Evolutionary conservation across 345 rosid species (phyloP).

Genomic region (Eucalyptus pauciflora): DNA sequence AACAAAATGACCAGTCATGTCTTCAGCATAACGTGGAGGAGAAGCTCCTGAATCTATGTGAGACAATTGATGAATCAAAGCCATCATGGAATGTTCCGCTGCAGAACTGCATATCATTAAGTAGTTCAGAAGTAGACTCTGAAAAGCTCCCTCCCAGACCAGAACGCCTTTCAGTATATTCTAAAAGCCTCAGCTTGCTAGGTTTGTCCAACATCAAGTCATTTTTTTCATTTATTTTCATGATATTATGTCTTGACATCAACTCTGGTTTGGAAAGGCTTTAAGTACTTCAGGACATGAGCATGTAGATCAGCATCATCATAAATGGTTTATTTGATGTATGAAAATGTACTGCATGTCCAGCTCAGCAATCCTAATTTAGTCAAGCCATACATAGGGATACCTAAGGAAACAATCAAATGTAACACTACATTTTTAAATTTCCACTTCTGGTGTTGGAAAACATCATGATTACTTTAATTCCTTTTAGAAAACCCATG

Average conservation of each 20-base stretch:
- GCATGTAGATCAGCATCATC: not conserved
- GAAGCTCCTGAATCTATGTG: conserved; percentile 56
- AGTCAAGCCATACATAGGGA: not conserved
- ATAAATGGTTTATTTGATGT: not conserved
- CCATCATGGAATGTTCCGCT: conserved; percentile 81
- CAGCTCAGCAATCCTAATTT: not conserved
- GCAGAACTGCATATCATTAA: conserved; percentile 41
- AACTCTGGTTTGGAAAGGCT: not conserved
- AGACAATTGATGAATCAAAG: conserved; percentile 31
- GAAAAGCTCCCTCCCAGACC: conserved; percentile 52
- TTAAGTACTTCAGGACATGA: not conserved
- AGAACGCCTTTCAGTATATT: conserved; percentile 56
- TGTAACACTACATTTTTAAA: not conserved
- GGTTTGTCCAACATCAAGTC: conserved; percentile 24
- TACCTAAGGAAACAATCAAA: not conserved
- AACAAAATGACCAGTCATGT: conserved; percentile 51
- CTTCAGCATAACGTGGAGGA: conserved; percentile 40
- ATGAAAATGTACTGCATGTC: not conserved
- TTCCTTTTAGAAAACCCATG: not conserved
- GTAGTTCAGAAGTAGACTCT: conserved; percentile 8
- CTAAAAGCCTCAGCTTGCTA: conserved; percentile 35
- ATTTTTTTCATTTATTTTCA: not conserved
- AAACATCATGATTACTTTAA: not conserved
- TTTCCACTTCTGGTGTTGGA: not conserved
- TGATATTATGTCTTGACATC: not conserved